Evolutionary conservation across 1,139 yeast species (phyloP), one percentile per base, ranked within the genome.

Genomic region (Hyphopichia burtonii): DNA sequence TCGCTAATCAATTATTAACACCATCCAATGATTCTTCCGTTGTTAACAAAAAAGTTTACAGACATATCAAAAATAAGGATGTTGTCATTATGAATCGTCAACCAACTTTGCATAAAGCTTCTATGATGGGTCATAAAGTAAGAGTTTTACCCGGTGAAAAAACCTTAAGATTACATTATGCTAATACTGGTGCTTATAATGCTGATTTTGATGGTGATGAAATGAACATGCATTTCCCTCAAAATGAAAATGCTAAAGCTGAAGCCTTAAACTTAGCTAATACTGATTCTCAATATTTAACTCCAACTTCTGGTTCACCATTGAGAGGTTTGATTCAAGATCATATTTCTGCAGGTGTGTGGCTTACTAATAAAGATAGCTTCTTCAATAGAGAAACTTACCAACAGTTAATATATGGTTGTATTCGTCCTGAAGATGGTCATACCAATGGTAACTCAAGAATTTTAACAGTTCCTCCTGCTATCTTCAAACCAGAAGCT

Each of bases 171-270:
- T 76, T 94, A 65, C 99, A 94, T 66, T 94, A 94, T 66, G 99
- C 99, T 54, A 94, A 94, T 65, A 94, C 99, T 38, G 98, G 98
- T 71, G 97, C 99, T 41, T 90, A 90, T 68, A 94, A 93, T 66
- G 99, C 99, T 34, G 99, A 94, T 79, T 94, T 94, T 59, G 99
- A 94, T 71, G 99, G 99, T 74, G 99, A 94, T 69, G 99, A 94
- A 74, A 94, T 94, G 99, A 94, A 94, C 64, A 86, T 94, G 97
- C 99, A 94, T 71, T 93, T 94, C 76, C 99, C 99, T 25, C 99
- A 94, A 71, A 91, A 88, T 65, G 98, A 93, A 71, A 89, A 89
- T 56, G 99, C 99, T 12, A 84, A 93, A 58, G 94, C 99, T 23
- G 99, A 94, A 71, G 99, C 99, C 3, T 75, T 89, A 58, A 80